Conservation (phyloP, 495 filamentous ascomycete species). For the Aspergillus taichungensis region DNA sequence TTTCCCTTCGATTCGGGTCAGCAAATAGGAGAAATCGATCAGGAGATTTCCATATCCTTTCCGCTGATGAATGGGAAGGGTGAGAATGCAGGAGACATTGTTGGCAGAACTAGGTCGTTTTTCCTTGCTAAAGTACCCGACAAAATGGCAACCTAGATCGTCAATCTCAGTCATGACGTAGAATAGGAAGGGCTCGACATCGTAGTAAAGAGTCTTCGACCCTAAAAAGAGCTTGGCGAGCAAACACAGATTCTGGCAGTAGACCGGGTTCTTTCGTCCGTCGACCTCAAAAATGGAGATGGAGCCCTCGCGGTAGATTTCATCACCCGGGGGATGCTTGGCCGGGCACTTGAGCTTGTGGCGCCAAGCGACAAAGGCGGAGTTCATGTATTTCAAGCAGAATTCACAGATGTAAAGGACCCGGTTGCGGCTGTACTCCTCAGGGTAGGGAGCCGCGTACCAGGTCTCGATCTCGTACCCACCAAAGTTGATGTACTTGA, state of each 20-base stretch:
- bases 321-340: slow-evolving; percentile 93
- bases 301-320: slow-evolving; percentile 92
- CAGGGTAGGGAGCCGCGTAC: slow-evolving; percentile 98
- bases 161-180: slow-evolving; percentile 98
- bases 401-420: slow-evolving; percentile 98
- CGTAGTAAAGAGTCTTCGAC: slow-evolving; percentile 97
- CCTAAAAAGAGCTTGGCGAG: slow-evolving; percentile 93
- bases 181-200: slow-evolving; percentile 96
- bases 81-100: slow-evolving; percentile 95
- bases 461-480: slow-evolving; percentile 97
- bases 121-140: slow-evolving; percentile 98
- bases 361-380: slow-evolving; percentile 92
- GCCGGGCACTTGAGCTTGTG: slow-evolving; percentile 97
- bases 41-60: slow-evolving; percentile 95
- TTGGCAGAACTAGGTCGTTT: slow-evolving; percentile 92
- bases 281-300: slow-evolving; percentile 97
- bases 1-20: slow-evolving; percentile 87
- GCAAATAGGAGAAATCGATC: slow-evolving; percentile 95
- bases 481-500: slow-evolving; percentile 97
- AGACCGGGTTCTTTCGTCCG: slow-evolving; percentile 90
- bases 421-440: slow-evolving; percentile 93
- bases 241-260: slow-evolving; percentile 95
- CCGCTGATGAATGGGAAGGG: slow-evolving; percentile 89
- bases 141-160: slow-evolving; percentile 89
- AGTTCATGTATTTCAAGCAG: slow-evolving; percentile 98